Conservation (phyloP, 2,329 filamentous ascomycete species). For the Metarhizium album region DNA sequence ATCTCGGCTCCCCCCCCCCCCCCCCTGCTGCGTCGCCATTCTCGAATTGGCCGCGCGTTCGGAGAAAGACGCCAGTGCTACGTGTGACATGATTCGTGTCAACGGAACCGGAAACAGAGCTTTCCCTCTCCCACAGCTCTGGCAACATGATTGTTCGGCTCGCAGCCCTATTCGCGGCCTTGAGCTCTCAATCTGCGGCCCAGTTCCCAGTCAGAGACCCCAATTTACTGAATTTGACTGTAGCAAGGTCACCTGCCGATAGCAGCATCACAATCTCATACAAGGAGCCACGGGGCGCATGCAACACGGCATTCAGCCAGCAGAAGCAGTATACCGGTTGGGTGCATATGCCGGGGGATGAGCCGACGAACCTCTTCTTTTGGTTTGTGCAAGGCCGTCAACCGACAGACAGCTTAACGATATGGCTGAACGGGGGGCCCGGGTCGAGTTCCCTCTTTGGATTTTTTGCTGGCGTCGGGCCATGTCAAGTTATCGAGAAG, state of each 20-base stretch:
- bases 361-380: constrained; percentile 40
- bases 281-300: constrained; percentile 50
- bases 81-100: constrained; percentile 4
- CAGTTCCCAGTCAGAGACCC: constrained; percentile 24
- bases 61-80: background rate
- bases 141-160: constrained; percentile 10
- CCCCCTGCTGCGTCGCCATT: background rate
- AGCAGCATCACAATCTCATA: constrained; percentile 56
- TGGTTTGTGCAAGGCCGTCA: constrained; percentile 38
- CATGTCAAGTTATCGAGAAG: constrained; percentile 38
- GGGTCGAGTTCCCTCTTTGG: constrained; percentile 55
- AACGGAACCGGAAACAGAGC: background rate
- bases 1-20: background rate
- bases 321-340: constrained; percentile 65
- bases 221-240: constrained; percentile 33
- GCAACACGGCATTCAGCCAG: constrained; percentile 50
- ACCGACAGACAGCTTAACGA: constrained; percentile 33
- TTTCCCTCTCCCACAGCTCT: background rate
- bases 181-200: constrained; percentile 13
- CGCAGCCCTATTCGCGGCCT: constrained; percentile 9
- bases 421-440: constrained; percentile 60
- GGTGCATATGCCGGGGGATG: constrained; percentile 48
- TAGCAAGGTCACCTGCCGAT: constrained; percentile 51
- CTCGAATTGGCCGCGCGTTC: background rate
- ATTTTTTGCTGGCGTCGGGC: constrained; percentile 50